A percentile compares a stretch with the other conserved stretches of the same genome.
phyloP scores from a whole-genome alignment of 768 basidiomycete species.

The Pilatotrama ljubarskyi region DNA sequence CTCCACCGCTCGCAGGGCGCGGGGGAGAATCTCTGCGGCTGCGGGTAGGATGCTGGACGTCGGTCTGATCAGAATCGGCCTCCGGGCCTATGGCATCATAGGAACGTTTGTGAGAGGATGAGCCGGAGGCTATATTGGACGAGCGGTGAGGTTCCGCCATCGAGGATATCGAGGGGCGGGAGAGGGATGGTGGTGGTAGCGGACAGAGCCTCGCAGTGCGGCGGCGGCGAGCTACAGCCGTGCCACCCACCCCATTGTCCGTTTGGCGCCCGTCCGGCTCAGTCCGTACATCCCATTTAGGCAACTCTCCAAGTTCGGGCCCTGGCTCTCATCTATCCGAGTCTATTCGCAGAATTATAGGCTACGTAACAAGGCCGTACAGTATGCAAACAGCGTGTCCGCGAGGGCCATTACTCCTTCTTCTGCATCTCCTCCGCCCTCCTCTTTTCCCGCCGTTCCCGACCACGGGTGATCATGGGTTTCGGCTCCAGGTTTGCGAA shows the following conservation, averaged over 20 bases:
- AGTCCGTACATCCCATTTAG: no score
- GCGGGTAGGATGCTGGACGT: background rate
- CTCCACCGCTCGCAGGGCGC: background rate
- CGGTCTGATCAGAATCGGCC: background rate
- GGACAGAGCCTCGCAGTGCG: background rate
- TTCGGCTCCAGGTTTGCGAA: constrained; percentile 91
- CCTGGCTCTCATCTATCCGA: no score
- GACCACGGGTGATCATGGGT: constrained; percentile 77
- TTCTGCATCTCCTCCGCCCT: constrained; percentile 18
- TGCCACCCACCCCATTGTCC: background rate
- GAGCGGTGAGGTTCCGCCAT: background rate
- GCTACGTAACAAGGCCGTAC: constrained; percentile 6
- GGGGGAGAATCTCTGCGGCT: background rate
- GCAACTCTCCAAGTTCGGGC: no score
- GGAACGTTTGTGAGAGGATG: constrained; percentile 15
- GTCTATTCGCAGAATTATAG: constrained; percentile 4
- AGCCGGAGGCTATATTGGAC: background rate
- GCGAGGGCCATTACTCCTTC: background rate
- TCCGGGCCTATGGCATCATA: constrained; percentile 17
- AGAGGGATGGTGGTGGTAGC: background rate
- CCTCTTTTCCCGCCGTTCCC: constrained; percentile 66
- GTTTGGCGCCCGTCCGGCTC: no score
- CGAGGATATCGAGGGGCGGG: background rate
- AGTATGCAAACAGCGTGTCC: background rate
- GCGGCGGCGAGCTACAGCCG: background rate